Percentiles rank a stretch among this genome's conserved stretches.
Conservation (phyloP, 2,329 filamentous ascomycete genomes). For the Exophiala oligosperma region DNA sequence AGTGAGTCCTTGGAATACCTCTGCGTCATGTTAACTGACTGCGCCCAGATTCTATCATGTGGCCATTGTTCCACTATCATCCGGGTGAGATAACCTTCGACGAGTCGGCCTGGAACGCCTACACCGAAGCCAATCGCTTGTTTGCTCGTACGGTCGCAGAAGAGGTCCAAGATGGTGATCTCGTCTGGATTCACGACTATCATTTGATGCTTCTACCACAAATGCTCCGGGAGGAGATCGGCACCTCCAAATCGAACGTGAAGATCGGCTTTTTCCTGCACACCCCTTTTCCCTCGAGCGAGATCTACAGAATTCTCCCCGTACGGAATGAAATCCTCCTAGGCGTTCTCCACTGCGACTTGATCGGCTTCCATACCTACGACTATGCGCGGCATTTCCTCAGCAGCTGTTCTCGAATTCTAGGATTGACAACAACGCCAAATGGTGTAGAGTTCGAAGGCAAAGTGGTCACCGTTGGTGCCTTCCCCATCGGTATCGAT, state of each 20-base stretch:
- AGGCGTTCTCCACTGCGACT: constrained; percentile 86
- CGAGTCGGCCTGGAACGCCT: constrained; percentile 89
- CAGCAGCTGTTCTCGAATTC: constrained; percentile 91
- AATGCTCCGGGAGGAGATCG: constrained; percentile 90
- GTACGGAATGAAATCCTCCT: constrained; percentile 85
- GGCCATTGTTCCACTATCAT: constrained; percentile 98
- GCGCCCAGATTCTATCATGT: constrained; percentile 84
- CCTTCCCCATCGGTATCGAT: constrained; percentile 97
- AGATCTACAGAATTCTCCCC: constrained; percentile 94
- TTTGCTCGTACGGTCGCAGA: constrained; percentile 86
- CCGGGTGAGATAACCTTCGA: constrained; percentile 98
- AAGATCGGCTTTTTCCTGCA: constrained; percentile 99
- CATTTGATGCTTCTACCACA: constrained; percentile 95
- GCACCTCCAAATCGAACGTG: constrained; percentile 78
- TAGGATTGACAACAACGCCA: constrained; percentile 72
- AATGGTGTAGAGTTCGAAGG: constrained; percentile 91
- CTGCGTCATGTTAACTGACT: neutral
- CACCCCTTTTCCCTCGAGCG: constrained; percentile 93
- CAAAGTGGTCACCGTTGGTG: constrained; percentile 85
- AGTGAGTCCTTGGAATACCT: constrained; percentile 58
- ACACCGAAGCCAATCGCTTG: constrained; percentile 86
- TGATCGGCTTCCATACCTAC: constrained; percentile 98
- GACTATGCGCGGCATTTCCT: constrained; percentile 98
- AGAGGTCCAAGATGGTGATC: constrained; percentile 87
- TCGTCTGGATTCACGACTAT: constrained; percentile 99